Percentiles rank a stretch among this genome's conserved stretches.
Conservation (phyloP, 495 filamentous ascomycete genomes). For the Lophiostoma macrostomum region DNA sequence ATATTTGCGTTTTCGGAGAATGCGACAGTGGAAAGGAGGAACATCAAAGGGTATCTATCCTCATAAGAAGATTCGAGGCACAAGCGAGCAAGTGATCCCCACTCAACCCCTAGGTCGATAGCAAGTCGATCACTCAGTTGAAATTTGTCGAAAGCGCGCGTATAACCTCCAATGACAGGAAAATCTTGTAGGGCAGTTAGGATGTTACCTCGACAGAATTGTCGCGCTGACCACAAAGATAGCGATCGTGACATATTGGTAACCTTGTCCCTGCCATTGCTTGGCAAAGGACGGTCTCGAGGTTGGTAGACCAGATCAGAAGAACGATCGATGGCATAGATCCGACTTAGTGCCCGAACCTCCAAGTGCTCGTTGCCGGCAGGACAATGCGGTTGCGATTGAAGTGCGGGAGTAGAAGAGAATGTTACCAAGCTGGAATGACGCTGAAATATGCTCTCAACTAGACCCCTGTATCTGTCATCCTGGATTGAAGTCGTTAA, state of each 20-base stretch:
- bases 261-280: slow-evolving; percentile 30
- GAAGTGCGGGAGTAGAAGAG: not conserved
- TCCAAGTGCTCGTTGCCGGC: slow-evolving; percentile 5
- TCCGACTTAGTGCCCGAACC: not conserved
- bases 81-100: slow-evolving; percentile 46
- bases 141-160: slow-evolving; percentile 31
- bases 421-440: slow-evolving; percentile 43
- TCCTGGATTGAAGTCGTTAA: slow-evolving; percentile 54
- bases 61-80: slow-evolving; percentile 24
- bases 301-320: slow-evolving; percentile 23
- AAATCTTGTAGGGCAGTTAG: slow-evolving; percentile 40
- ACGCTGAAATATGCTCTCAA: slow-evolving; percentile 45
- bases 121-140: slow-evolving; percentile 39
- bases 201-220: slow-evolving; percentile 36
- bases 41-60: slow-evolving; percentile 44
- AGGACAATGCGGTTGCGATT: not conserved
- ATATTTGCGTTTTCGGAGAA: slow-evolving; percentile 42
- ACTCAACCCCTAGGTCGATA: slow-evolving; percentile 41
- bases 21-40: slow-evolving; percentile 43
- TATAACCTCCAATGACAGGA: slow-evolving; percentile 45
- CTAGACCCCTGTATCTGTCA: slow-evolving; percentile 45
- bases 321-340: not conserved
- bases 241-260: too few relatives aligned
- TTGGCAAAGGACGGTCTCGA: slow-evolving; percentile 10
- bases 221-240: too few relatives aligned